Evolutionary conservation across 1,284 basidiomycete genomes (phyloP).

Genomic region (Bondarzewia mesenterica): DNA sequence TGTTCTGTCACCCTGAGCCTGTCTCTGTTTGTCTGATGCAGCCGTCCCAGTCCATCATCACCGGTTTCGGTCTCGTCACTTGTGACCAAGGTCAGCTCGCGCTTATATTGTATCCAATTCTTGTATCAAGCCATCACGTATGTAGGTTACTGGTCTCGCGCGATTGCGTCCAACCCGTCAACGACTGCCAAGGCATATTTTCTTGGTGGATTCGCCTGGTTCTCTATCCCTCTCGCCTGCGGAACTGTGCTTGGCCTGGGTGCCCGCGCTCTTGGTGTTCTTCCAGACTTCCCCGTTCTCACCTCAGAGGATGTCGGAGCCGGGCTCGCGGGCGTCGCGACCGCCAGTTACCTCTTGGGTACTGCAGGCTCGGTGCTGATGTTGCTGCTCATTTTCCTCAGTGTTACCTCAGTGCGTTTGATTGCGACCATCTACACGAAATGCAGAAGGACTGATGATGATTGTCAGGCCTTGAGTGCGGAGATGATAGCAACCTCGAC

Average conservation of each 20-base stretch:
- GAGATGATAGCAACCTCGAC: slow-evolving; percentile 33
- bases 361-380: slow-evolving; percentile 42
- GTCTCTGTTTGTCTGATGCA: slow-evolving; percentile 5
- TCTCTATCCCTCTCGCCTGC: slow-evolving; percentile 18
- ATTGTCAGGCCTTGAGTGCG: slow-evolving; percentile 23
- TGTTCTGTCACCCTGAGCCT: too few species aligned
- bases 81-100: slow-evolving; percentile 25
- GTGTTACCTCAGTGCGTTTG: slow-evolving; percentile 40
- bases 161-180: slow-evolving; percentile 19
- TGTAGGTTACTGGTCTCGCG: slow-evolving; percentile 20
- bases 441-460: neutral
- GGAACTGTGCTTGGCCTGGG: slow-evolving; percentile 17
- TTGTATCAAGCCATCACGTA: neutral
- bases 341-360: slow-evolving; percentile 43
- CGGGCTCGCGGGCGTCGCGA: slow-evolving; percentile 41
- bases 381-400: slow-evolving; percentile 45
- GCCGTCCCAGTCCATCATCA: slow-evolving; percentile 32
- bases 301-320: slow-evolving; percentile 16
- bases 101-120: slow-evolving; percentile 23
- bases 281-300: slow-evolving; percentile 12
- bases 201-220: slow-evolving; percentile 22
- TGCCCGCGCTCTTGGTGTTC: slow-evolving; percentile 13
- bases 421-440: too few species aligned
- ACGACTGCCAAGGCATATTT: slow-evolving; percentile 22
- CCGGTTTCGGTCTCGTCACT: slow-evolving; percentile 39